A percentile compares a stretch with the other conserved stretches of the same genome.
Evolutionary conservation across 805 yeast genomes (phyloP).

Genomic region (Candida verbasci): DNA sequence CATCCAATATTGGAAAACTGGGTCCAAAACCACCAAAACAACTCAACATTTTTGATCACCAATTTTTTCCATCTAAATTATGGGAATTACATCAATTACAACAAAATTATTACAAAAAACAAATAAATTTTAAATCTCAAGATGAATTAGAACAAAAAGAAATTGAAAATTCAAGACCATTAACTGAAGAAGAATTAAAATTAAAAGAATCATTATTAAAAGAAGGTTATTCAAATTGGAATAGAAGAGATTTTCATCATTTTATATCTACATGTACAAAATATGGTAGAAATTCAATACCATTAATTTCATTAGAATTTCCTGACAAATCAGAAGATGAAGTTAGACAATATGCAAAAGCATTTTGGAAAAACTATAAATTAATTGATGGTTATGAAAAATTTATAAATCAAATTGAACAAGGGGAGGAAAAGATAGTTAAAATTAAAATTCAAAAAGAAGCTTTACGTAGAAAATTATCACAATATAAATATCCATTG

Average conservation of each 20-base stretch:
- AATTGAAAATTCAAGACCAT: constrained; percentile 70
- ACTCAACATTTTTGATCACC: constrained; percentile 80
- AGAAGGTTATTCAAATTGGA: constrained; percentile 80
- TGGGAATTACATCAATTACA: constrained; percentile 78
- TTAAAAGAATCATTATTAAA: constrained; percentile 53
- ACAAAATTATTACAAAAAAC: constrained; percentile 69
- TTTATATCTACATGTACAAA: constrained; percentile 71
- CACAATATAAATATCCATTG: constrained; percentile 68
- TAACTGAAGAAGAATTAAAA: constrained; percentile 76
- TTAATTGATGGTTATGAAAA: constrained; percentile 89
- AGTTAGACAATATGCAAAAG: constrained; percentile 68
- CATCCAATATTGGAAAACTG: constrained; percentile 32
- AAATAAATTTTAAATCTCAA: constrained; percentile 50
- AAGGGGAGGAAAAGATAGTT: constrained; percentile 80
- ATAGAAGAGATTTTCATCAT: constrained; percentile 80
- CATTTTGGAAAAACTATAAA: constrained; percentile 74
- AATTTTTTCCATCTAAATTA: constrained; percentile 77
- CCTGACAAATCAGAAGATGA: constrained; percentile 81
- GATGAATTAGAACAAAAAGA: constrained; percentile 63
- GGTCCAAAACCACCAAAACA: constrained; percentile 86
- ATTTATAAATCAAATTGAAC: constrained; percentile 73
- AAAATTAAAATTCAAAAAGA: constrained; percentile 69
- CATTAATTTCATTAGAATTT: constrained; percentile 70
- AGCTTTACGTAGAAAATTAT: constrained; percentile 69
- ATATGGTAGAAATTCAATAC: constrained; percentile 73